Base-by-base conservation (phyloP, 345 rosid species). In the Gossypium australe region DNA sequence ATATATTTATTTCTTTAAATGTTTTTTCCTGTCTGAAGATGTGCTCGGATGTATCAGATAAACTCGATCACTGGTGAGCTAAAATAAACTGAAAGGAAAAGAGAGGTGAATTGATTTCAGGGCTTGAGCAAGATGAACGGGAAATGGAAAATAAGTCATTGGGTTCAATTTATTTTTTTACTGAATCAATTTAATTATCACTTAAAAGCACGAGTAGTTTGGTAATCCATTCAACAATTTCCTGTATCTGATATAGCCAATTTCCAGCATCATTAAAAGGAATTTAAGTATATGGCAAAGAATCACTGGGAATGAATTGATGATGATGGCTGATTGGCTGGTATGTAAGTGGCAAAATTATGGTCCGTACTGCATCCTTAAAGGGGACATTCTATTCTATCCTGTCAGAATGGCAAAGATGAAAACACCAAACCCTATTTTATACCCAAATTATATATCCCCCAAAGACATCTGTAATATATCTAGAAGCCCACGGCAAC, bases 321-420 rank as follows among this genome's bases (percentile, higher is more conserved):
- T 53, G 57, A 53, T 53, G 57, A 17, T 56, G 70, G 53, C 44
- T 34, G 41, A 34, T 34, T 52, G 68, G 55, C 13, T 67, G 56
- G 18, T 48, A 43, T 65, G 8, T 55, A 27, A 65, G 47, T 27
- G 61, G 56, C 43, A 59, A 75, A 64, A 47, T 49, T 11, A 2
- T 61, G 12, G 68, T 62, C 11, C 56, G 2, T 6, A 34, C 34
- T 76, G 74, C 58, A 76, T 71, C 74, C 75, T 62, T 65, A 27
- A 60, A 25, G 67, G 67, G 66, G 67, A 58, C 55, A 24, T 24
- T 59, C 63, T 59, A 59, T 59, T 24, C 57, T 25, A n/a, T 60
- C 2, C 14, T 27, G 22, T 60, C 55, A 47, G 67, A 47, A 16
- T 45, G 41, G 20, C 5, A 9, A 45, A 72, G 10, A 18, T 10